Evolutionary conservation across 2,329 filamentous ascomycete genomes (phyloP).

Genomic region (Aspergillus sp.): DNA sequence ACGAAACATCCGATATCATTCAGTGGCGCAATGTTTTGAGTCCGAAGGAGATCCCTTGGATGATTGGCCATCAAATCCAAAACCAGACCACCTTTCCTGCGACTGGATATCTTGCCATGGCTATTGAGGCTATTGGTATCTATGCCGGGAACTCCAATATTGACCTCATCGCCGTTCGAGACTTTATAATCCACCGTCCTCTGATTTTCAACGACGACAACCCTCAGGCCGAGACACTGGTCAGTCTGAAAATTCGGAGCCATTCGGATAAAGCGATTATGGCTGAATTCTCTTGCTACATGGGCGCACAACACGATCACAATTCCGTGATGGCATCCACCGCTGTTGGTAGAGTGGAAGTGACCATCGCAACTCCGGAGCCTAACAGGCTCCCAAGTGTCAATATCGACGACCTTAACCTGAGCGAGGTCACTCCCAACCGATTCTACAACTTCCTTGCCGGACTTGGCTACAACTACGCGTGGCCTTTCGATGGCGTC

Average conservation of each 20-base stretch:
- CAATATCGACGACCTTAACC: slow-evolving; percentile 3
- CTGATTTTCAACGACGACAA: slow-evolving; percentile 19
- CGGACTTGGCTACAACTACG: slow-evolving; percentile 21
- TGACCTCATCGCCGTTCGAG: slow-evolving; percentile 16
- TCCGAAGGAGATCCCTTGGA: slow-evolving; percentile 27
- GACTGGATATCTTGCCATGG: slow-evolving; percentile 22
- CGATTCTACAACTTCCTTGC: slow-evolving; percentile 20
- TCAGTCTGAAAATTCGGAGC: slow-evolving; percentile 7
- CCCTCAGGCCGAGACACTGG: slow-evolving; percentile 13
- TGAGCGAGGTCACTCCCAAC: slow-evolving; percentile 12
- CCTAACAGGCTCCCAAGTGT: neutral
- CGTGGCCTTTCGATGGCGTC: slow-evolving; percentile 16
- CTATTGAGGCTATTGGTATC: slow-evolving; percentile 15
- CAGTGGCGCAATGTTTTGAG: slow-evolving; percentile 26
- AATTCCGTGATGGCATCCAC: neutral
- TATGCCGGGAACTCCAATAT: slow-evolving; percentile 2
- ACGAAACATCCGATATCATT: neutral
- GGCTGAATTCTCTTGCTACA: neutral
- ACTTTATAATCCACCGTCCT: slow-evolving; percentile 19
- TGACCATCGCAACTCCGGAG: neutral
- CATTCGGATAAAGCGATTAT: neutral
- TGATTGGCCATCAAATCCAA: slow-evolving; percentile 27
- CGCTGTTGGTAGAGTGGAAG: neutral
- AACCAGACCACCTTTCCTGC: slow-evolving; percentile 25
- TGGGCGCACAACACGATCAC: neutral